These are phyloP conservation scores for Halophytophthora batemanensis DNA, from an alignment of 352 stramenopile species.

Conservation along the genomic window DNA sequence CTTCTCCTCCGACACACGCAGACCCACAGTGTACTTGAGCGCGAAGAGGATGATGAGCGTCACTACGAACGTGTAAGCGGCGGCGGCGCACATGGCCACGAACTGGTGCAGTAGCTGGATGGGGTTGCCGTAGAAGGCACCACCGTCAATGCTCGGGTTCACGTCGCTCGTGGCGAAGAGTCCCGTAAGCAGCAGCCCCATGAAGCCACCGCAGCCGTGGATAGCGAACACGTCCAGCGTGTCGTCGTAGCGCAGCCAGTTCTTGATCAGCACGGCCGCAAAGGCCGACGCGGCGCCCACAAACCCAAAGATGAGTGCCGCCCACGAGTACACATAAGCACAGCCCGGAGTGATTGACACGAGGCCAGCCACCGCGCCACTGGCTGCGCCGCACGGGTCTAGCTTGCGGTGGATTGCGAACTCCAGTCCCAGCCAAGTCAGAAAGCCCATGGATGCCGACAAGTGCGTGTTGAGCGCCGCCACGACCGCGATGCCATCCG, in stretches of 20 bases:
- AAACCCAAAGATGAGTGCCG: slow-evolving; percentile 67
- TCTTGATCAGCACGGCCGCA: slow-evolving; percentile 57
- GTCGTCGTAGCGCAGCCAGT: slow-evolving; percentile 71
- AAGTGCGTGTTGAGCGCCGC: slow-evolving; percentile 78
- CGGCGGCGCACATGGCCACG: slow-evolving; percentile 49
- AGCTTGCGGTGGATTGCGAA: slow-evolving; percentile 48
- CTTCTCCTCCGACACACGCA: slow-evolving; percentile 75
- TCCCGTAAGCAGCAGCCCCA: slow-evolving; percentile 61
- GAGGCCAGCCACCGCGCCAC: slow-evolving; percentile 59
- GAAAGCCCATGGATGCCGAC: slow-evolving; percentile 52
- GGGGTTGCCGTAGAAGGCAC: slow-evolving; percentile 49
- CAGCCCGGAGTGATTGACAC: slow-evolving; percentile 69
- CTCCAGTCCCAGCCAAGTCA: slow-evolving; percentile 68
- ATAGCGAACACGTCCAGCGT: slow-evolving; percentile 80
- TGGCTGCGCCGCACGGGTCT: slow-evolving; percentile 60
- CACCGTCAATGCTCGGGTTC: slow-evolving; percentile 53
- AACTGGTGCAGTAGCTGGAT: slow-evolving; percentile 55
- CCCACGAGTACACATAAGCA: slow-evolving; percentile 70
- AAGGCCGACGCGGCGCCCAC: slow-evolving; percentile 56
- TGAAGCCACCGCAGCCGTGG: slow-evolving; percentile 62
- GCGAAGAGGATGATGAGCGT: slow-evolving; percentile 71
- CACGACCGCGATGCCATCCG: slow-evolving; percentile 60
- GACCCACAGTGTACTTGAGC: slow-evolving; percentile 65
- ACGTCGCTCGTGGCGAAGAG: slow-evolving; percentile 62
- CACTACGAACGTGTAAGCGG: slow-evolving; percentile 59